These are phyloP conservation scores for Phyllosticta ampelicida DNA, from an alignment of 2,329 filamentous ascomycete genomes.

Conservation along the genomic window DNA sequence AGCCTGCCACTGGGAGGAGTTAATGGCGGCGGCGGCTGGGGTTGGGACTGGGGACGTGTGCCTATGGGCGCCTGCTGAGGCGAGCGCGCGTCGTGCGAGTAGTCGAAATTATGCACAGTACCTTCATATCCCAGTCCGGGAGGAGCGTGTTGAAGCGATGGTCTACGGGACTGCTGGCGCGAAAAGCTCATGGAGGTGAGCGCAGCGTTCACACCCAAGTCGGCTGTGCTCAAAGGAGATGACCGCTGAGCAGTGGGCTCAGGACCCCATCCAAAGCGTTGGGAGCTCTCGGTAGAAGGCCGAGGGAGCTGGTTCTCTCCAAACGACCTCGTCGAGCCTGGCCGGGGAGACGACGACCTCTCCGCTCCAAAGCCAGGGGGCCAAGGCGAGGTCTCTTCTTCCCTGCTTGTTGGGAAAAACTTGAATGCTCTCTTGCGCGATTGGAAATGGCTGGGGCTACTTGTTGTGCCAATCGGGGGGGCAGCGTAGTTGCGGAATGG, in stretches of 20 bases:
- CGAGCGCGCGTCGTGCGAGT: slow-evolving; percentile 37
- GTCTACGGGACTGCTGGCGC: slow-evolving; percentile 65
- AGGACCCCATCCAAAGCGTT: slow-evolving; percentile 25
- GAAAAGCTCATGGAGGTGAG: slow-evolving; percentile 46
- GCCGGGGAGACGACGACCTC: slow-evolving; percentile 45
- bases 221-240: slow-evolving; percentile 23
- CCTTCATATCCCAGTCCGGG: slow-evolving; percentile 48
- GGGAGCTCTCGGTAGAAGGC: slow-evolving; percentile 29
- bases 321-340: slow-evolving; percentile 54
- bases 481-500: slow-evolving; percentile 24
- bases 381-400: slow-evolving; percentile 34
- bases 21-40: slow-evolving; percentile 35
- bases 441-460: slow-evolving; percentile 26
- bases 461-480: slow-evolving; percentile 15
- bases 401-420: slow-evolving; percentile 42
- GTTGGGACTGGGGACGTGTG: slow-evolving; percentile 55
- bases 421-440: slow-evolving; percentile 39
- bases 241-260: slow-evolving; percentile 27
- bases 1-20: slow-evolving; percentile 45
- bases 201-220: slow-evolving; percentile 25
- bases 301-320: slow-evolving; percentile 22
- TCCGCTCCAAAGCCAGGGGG: slow-evolving; percentile 30
- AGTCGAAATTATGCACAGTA: slow-evolving; percentile 41
- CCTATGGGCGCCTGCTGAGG: slow-evolving; percentile 62
- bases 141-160: slow-evolving; percentile 68